Evolutionary conservation across 208 protist genomes (phyloP).

Genomic region (Trypanosoma platydactyli): DNA sequence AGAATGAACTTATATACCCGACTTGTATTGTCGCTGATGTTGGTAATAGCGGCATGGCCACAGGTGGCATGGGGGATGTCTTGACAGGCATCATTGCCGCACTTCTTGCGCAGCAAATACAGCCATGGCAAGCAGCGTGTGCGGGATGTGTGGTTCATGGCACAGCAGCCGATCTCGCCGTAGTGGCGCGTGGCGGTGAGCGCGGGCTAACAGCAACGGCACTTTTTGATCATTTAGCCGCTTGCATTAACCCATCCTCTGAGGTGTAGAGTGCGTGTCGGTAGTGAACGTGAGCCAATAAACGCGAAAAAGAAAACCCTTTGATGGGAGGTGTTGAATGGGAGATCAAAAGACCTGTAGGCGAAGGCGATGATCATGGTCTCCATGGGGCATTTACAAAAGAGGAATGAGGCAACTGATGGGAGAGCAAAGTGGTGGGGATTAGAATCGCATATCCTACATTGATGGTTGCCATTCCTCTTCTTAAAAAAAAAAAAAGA

Average conservation of each 20-base stretch:
- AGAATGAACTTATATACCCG: neutral
- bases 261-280: neutral
- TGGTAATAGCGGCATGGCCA: constrained; percentile 85
- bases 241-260: constrained; percentile 48
- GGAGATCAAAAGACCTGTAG: too few relatives aligned
- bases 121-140: constrained; percentile 38
- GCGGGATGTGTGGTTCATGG: constrained; percentile 56
- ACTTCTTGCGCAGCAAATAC: constrained; percentile 45
- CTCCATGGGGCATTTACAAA: too few relatives aligned
- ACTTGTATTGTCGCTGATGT: constrained; percentile 63
- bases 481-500: neutral
- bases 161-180: constrained; percentile 69
- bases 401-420: too few relatives aligned
- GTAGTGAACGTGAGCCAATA: too few relatives aligned
- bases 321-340: too few relatives aligned
- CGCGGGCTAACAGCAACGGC: constrained; percentile 71
- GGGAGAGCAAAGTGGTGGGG: too few relatives aligned
- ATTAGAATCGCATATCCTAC: too few relatives aligned
- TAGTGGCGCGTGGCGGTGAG: constrained; percentile 30
- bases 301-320: too few relatives aligned
- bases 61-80: constrained; percentile 83
- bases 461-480: neutral
- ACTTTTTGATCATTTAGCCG: constrained; percentile 42
- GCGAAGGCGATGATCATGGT: too few relatives aligned
- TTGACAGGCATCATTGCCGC: constrained; percentile 67